A percentile compares a stretch with the other conserved stretches of the same genome.
phyloP scores from a whole-genome alignment of 441 rosid species.

The Gossypium aridum region DNA sequence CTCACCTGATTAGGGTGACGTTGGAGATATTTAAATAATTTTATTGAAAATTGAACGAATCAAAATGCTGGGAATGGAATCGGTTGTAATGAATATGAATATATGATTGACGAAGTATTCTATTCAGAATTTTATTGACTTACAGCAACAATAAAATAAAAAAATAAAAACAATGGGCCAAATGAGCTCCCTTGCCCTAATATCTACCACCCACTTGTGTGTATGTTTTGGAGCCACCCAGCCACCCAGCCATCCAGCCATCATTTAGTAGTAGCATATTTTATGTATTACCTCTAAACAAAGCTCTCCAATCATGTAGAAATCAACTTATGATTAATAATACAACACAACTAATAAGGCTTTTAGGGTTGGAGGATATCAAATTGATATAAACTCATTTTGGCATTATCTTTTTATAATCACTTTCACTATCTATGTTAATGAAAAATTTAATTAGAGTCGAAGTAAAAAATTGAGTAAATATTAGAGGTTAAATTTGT shows the following conservation, averaged over 20 bases:
- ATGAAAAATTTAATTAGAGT: no score
- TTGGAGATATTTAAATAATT: neutral
- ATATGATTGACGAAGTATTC: slow-evolving; percentile 10
- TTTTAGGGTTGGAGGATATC: neutral
- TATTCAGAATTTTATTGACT: neutral
- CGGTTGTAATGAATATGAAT: slow-evolving; percentile 3
- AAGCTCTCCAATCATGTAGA: neutral
- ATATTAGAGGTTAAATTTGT: no score
- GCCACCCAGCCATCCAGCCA: no score
- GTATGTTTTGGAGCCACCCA: neutral
- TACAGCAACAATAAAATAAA: neutral
- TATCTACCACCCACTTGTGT: neutral
- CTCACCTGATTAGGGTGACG: slow-evolving; percentile 19
- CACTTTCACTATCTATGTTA: no score
- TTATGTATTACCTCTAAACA: neutral
- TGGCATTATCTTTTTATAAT: no score
- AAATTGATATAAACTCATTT: no score
- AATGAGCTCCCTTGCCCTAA: neutral
- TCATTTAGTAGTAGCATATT: neutral
- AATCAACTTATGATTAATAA: neutral
- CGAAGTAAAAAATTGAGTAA: no score
- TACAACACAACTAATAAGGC: neutral
- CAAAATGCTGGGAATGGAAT: slow-evolving; percentile 16
- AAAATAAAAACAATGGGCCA: neutral
- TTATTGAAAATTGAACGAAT: slow-evolving; percentile 7